Percentiles rank a stretch among this genome's conserved stretches.
phyloP scores from a whole-genome alignment of 2,329 filamentous ascomycete species.

The Daldinia sp. region DNA sequence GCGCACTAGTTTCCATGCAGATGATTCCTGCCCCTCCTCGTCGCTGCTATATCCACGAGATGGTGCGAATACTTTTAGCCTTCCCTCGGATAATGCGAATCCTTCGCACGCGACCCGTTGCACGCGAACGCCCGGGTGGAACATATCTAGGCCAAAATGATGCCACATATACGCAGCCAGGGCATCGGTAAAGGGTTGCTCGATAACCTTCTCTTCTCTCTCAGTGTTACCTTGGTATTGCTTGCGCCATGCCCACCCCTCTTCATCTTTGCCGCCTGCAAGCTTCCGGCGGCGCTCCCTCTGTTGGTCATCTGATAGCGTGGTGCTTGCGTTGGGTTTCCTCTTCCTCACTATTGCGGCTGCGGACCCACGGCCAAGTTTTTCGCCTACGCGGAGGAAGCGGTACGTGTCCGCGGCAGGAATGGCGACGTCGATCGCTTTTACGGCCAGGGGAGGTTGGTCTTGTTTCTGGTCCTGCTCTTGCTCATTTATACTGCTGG shows the following conservation, averaged over 20 bases:
- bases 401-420: slow-evolving; percentile 56
- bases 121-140: slow-evolving; percentile 63
- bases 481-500: neutral
- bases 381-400: slow-evolving; percentile 55
- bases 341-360: slow-evolving; percentile 46
- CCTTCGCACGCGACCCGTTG: slow-evolving; percentile 63
- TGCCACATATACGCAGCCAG: slow-evolving; percentile 58
- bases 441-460: slow-evolving; percentile 46
- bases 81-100: slow-evolving; percentile 61
- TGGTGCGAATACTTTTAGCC: slow-evolving; percentile 57
- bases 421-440: slow-evolving; percentile 61
- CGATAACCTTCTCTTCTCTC: slow-evolving; percentile 1
- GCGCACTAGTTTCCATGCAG: slow-evolving; percentile 33
- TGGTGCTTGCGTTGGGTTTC: slow-evolving; percentile 19
- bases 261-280: slow-evolving; percentile 57
- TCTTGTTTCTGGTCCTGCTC: slow-evolving; percentile 15
- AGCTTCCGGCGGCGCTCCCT: slow-evolving; percentile 53
- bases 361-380: slow-evolving; percentile 11
- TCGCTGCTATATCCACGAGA: neutral
- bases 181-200: slow-evolving; percentile 60
- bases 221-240: neutral
- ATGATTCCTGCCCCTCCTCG: neutral
- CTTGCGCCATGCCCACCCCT: slow-evolving; percentile 61
- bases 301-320: slow-evolving; percentile 28
- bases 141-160: slow-evolving; percentile 64